Evolutionary conservation across 2,329 filamentous ascomycete species (phyloP).

Genomic region (Harringtonia aguacate): DNA sequence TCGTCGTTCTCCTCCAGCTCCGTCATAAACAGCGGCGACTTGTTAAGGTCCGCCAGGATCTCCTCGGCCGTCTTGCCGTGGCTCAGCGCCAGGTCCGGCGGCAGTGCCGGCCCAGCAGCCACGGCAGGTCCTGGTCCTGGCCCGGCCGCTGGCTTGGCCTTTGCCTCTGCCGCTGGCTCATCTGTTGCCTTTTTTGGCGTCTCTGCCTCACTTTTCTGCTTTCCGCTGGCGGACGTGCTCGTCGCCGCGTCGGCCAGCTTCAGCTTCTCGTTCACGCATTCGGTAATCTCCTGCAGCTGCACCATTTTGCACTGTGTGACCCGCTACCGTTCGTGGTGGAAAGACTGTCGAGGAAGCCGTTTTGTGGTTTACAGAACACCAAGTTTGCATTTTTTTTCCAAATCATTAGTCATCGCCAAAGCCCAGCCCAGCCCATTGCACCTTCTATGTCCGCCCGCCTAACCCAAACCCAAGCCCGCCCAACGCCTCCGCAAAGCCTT

Average conservation of each 20-base stretch:
- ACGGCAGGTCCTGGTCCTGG: not conserved
- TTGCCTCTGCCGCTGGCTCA: not conserved
- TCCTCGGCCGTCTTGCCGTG: conserved; percentile 41
- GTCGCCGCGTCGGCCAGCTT: conserved; percentile 3
- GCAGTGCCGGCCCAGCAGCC: conserved; percentile 27
- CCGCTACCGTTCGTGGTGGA: not conserved
- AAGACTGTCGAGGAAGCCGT: not conserved
- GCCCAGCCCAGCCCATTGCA: no score
- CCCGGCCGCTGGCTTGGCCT: not conserved
- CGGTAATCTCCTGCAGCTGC: conserved; percentile 11
- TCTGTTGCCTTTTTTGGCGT: no score
- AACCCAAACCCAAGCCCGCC: no score
- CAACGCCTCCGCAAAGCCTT: no score
- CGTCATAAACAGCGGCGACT: conserved; percentile 88
- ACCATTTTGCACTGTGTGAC: conserved; percentile 7
- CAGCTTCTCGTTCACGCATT: conserved; percentile 9
- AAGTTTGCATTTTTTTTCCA: no score
- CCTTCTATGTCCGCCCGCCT: no score
- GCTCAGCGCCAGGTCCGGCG: conserved; percentile 29
- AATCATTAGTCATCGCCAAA: no score
- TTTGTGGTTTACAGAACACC: no score
- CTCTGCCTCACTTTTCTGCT: no score
- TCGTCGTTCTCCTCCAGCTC: conserved; percentile 76
- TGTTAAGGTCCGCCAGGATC: conserved; percentile 45
- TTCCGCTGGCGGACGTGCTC: no score